Evolutionary conservation across 2,329 filamentous ascomycete species (phyloP), one percentile per base, ranked within the genome.

Genomic region (Curvularia eragrostidis): DNA sequence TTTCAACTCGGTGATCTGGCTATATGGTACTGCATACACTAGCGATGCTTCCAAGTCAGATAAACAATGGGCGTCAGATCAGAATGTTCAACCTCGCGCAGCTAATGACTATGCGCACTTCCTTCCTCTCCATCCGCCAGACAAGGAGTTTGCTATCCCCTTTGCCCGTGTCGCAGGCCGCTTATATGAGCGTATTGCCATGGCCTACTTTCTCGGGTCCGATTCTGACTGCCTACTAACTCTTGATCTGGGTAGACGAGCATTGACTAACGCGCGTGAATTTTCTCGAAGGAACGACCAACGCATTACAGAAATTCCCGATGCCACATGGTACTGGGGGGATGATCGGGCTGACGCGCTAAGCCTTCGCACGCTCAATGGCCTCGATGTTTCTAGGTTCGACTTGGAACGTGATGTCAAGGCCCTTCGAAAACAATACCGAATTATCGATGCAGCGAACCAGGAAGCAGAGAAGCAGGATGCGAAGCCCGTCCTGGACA

Each of bases 341-440:
- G 85, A 88, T 51, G 78, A 78, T 21, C 79, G 86, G 1, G 81
- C 81, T 0, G 82, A 87, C 47, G 82, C 84, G 0, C 78, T 88
- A 0, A 83, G 83, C 26, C 66, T 88, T 5, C 80, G 81, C 26
- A 81, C 81, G 3, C 71, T 87, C 36, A 87, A 87, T 58, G 83
- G 82, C 1, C 66, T 81, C 1, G 82, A 84, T 28, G 80, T 84
- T 5, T 78, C 82, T 0, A 72, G 74, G 19, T 79, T 78, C 39
- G 80, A 83, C 51, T 75, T 74, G 0, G 70, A 78, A 7, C 77
- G 82, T 7, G 75, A 84, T 56, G 71, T 80, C 0, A 77, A 76
- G 47, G 78, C 78, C 58, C 84, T 80, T 79, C 77, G 79, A 15
- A 78, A 77, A 3, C 76, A 79, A 26, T 73, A 84, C 48, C 78